Base-by-base conservation (phyloP, 768 basidiomycete genomes). In the Suillus spraguei region DNA sequence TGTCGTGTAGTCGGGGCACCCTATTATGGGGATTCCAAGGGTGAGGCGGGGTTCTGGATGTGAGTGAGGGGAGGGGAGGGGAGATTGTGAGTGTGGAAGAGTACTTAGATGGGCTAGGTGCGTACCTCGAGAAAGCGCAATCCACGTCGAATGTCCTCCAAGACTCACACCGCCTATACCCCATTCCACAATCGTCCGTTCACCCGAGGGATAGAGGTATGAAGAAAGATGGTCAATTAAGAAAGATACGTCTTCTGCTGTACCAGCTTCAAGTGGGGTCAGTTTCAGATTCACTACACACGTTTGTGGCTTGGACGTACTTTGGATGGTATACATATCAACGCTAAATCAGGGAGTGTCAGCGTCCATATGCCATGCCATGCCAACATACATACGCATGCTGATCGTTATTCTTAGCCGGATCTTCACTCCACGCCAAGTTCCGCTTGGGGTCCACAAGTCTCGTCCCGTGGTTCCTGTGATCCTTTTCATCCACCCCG, bases 101-200 rank as follows among this genome's bases (percentile, higher is more conserved):
- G 22, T 28, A 16, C 16, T 14, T 50, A 5, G 10, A 41, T 8
- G n/a, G 22, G 5, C 42, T 32, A 17, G 11, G 7, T 28, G 56
- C 71, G 17, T 71, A 79, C 83, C 82, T 66, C 79, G 77, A 24
- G 82, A 70, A 41, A 93, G 81, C 2, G 82, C 78, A 36, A 90
- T 81, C 94, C 94, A 96, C 0, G 91, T 81, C 0, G 92, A 82
- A 71, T 97, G 94, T 0, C 94, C 94, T 1, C 94, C 95, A 0
- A 97, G 84, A 64, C 90, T 92, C 67, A 90, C 81, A 0, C 95
- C 95, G 0, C 85, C 82, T 4, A 90, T 80, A 13, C 86, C 86
- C 88, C 90, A 97, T 62, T 85, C 81, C 7, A 77, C 80, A 42
- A 96, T 82, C 16, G 69, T 71, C 33, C 85, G 80, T 66, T 93